Base-by-base conservation (phyloP, 441 rosid species). In the Brassica hybrid region DNA sequence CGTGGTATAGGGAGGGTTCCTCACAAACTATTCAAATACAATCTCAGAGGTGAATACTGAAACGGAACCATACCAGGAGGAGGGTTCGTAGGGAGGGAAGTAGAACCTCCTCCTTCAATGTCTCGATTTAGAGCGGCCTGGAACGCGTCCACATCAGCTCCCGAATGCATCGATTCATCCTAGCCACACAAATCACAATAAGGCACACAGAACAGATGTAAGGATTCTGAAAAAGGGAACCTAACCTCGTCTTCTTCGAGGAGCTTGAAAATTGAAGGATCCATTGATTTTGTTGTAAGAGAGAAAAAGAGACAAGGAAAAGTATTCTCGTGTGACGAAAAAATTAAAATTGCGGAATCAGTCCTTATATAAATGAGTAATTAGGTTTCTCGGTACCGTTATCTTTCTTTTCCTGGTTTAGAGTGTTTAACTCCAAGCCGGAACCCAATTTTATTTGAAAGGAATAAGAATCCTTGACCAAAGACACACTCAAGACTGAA, bases 91-190 rank as follows among this genome's bases (percentile, higher is more conserved):
- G 85, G 86, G 73, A 83, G 88, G 32, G 97, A 81, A 72, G 77
- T 65, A 66, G 88, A 88, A 57, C 95, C 98, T 27, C 32, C 32
- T 27, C 32, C 32, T 72, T 88, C 98, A 18, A 95, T 93, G 77
- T 93, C 94, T 60, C 94, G 89, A 84, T 91, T 91, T 25, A 95
- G 67, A 48, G 97, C 98, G 14, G 98, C 99, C 79, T 93, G 98
- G 78, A 95, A 89, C 2, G 99, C 99, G 61, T 93, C 98, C 19
- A 91, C 96, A 3, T 89, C 97, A 38, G 99, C 98, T 60, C 98
- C 98, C 4, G 94, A 95, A 87, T 93, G 99, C 99, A 93, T 89
- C 78, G 83, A 86, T 75, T 95, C 97, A 75, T 93, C 98, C 96
- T 93, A 82, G 63, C 4, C 10, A 74, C 30, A 27, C 65, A 61